Evolutionary conservation across 2,329 filamentous ascomycete genomes (phyloP), one percentile per base, ranked within the genome.

Genomic region (Stylonectria norvegica): DNA sequence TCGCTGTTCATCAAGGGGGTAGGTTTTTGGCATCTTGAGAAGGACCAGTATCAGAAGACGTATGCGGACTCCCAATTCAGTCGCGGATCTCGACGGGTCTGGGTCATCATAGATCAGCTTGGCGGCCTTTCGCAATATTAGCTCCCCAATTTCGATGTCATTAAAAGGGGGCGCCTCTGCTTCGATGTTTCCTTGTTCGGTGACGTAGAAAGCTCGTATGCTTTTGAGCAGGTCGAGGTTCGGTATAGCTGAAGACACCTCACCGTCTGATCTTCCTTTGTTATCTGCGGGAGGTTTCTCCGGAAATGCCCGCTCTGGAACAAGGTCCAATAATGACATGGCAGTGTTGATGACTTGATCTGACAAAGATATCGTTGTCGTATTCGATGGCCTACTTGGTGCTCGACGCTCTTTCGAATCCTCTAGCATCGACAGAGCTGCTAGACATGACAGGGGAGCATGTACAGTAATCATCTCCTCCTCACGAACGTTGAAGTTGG

Each of bases 401-500:
- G 43, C 61, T 62, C 44, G 50, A 22, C 61, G 59, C 11, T 66
- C 66, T 43, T 66, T 71, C 3, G 68, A 63, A 40, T 84, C 71
- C 56, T 81, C 69, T 29, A 83, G 65, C 78, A 78, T 83, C 4
- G 82, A 79, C n/a, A 94, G 64, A 3, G 81, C 75, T 4, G 63
- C 61, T 20, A 68, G 40, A 27, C 63, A 64, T 38, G 85, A 76
- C 19, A 94, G 66, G 22, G 91, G 91, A 20, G 90, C 85, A 65
- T 97, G 91, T 16, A 87, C 70, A 2, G 86, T 79, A 12, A 95
- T 66, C 91, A 98, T 97, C 59, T 98, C 94, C 62, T 97, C 93
- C 65, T 98, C 93, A 38, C 84, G 81, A 35, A 97, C 78, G 62
- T 96, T 97, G 72, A 98, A 98, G 52, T 91, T 85, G 5, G 78